A percentile compares a stretch with the other conserved stretches of the same genome.
Evolutionary conservation across 2,329 filamentous ascomycete genomes (phyloP).

Genomic region (Pseudogymnoascus sp.): DNA sequence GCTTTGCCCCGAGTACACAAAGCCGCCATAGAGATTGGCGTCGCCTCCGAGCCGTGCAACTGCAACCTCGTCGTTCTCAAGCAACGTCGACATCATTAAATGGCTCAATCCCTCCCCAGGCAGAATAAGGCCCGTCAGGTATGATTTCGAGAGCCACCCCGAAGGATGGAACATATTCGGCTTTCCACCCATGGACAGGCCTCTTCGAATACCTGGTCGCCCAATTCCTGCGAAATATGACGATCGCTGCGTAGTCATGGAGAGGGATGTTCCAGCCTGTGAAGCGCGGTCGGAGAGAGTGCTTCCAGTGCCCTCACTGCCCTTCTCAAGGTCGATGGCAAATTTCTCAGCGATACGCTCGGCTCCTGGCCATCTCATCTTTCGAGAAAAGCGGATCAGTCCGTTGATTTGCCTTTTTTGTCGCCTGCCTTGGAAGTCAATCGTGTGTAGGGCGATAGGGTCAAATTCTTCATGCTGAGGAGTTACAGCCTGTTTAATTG

Average conservation of each 20-base stretch:
- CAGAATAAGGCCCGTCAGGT: slow-evolving; percentile 57
- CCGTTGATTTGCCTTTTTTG: slow-evolving; percentile 53
- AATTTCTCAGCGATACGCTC: slow-evolving; percentile 32
- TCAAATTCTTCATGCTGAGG: slow-evolving; percentile 11
- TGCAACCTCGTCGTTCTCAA: slow-evolving; percentile 57
- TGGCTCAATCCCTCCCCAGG: slow-evolving; percentile 57
- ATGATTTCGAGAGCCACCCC: slow-evolving; percentile 63
- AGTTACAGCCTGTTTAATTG: slow-evolving; percentile 3
- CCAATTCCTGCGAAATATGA: slow-evolving; percentile 27
- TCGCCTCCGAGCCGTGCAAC: slow-evolving; percentile 51
- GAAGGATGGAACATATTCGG: slow-evolving; percentile 51
- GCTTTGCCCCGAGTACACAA: slow-evolving; percentile 55
- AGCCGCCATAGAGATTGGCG: slow-evolving; percentile 57
- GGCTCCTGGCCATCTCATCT: slow-evolving; percentile 55
- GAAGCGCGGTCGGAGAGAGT: slow-evolving; percentile 14
- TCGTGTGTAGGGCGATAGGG: slow-evolving; percentile 1
- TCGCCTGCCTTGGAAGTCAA: slow-evolving; percentile 35
- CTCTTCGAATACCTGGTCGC: slow-evolving; percentile 20
- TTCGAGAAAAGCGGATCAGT: slow-evolving; percentile 55
- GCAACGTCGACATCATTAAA: slow-evolving; percentile 57
- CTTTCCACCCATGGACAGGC: slow-evolving; percentile 35
- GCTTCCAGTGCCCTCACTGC: slow-evolving; percentile 23
- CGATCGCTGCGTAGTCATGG: slow-evolving; percentile 24
- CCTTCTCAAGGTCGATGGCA: slow-evolving; percentile 22
- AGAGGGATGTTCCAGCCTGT: slow-evolving; percentile 23